These are phyloP conservation scores for Vicia faba DNA, from an alignment of 306 rosid species.

Conservation along the genomic window DNA sequence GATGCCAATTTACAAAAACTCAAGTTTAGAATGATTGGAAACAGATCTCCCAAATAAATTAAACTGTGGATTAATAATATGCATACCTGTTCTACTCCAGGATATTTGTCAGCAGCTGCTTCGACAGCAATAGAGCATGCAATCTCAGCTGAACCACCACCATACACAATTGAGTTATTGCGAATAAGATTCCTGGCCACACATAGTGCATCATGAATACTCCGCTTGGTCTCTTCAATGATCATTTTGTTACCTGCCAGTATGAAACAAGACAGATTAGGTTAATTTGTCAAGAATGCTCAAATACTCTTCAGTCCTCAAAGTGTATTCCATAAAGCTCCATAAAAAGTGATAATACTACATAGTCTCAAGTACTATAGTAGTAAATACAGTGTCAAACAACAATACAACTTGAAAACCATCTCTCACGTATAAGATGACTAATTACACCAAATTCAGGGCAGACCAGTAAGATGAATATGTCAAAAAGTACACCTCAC, in stretches of 20 bases:
- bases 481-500: conserved; percentile 42
- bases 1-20: neutral
- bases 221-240: conserved; percentile 97
- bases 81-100: conserved; percentile 93
- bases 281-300: conserved; percentile 33
- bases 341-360: neutral
- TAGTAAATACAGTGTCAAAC: neutral
- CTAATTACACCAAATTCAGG: conserved; percentile 6
- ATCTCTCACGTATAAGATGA: neutral
- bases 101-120: conserved; percentile 87
- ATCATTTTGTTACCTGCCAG: conserved; percentile 93
- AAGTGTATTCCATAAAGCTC: neutral
- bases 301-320: neutral
- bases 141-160: conserved; percentile 98
- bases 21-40: neutral
- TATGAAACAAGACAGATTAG: conserved; percentile 36
- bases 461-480: neutral
- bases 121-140: conserved; percentile 87
- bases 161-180: conserved; percentile 94
- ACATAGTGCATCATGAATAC: conserved; percentile 91
- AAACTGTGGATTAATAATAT: neutral
- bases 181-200: conserved; percentile 98
- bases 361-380: neutral
- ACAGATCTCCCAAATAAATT: neutral
- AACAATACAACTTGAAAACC: neutral